Evolutionary conservation across 331 rosid genomes (phyloP), one percentile per base, ranked within the genome.

Genomic region (Prunus yedoensis): DNA sequence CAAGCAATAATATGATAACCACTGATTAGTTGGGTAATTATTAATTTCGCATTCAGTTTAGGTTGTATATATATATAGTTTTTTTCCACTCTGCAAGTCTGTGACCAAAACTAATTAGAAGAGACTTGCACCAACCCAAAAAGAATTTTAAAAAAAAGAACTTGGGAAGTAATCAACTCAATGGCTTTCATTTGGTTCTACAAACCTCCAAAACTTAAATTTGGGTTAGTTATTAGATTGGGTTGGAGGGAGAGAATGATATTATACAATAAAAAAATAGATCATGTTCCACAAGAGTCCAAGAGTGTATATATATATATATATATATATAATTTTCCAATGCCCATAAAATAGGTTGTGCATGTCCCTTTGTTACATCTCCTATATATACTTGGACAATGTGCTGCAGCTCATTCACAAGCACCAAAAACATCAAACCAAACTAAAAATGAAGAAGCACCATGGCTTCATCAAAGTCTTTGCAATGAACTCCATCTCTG

Each of bases 391-490:
- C 25, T 63, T 30, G 71, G 5, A 12, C 35, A 41, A 43, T 20
- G 17, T n/a, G 47, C 46, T 8, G 41, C 56, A 47, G 11, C 49
- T 49, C n/a, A 10, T 17, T 47, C 16, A 30, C 3, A 47, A 61
- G 50, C 70, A 46, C 3, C 18, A 21, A 35, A 73, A 16, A 25
- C 0, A 72, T 15, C 45, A 49, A 17, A 73, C 10, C 7, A 70
- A 56, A 27, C 80, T 76, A 1, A 38, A 38, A 38, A 38, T 38
- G 43, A 38, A 7, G 92, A 75, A 81, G 58, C 61, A 74, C 21
- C 63, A 59, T 71, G 28, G 62, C 30, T 47, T 28, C 52, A 15
- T 60, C 20, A 49, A 54, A 7, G 45, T 46, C 79, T 18, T 76
- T 21, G 54, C 27, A 18, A 8, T 28, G 17, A 3, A 17, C 41